Conservation (phyloP, 495 filamentous ascomycete genomes). For the Penicillium taxi region DNA sequence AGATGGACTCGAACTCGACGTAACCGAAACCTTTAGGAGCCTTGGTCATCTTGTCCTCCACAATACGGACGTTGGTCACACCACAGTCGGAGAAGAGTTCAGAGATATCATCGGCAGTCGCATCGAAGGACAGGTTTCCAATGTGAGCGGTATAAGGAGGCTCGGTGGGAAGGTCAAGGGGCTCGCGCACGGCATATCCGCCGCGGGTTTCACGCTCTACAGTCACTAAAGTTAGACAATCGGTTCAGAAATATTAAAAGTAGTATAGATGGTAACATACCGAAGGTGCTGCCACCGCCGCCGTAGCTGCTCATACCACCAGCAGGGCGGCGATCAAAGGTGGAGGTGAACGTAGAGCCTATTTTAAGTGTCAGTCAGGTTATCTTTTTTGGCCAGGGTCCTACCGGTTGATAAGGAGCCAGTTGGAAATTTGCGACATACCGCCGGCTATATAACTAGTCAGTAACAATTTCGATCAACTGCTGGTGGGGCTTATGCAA, state of each 20-base stretch:
- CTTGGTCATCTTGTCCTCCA: conserved; percentile 85
- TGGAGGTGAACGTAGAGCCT: conserved; percentile 29
- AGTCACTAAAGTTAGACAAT: conserved; percentile 13
- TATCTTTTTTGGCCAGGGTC: too few species aligned
- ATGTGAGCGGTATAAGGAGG: conserved; percentile 93
- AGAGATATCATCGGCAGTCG: conserved; percentile 66
- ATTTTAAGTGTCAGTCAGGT: conserved; percentile 7
- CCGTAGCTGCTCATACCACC: conserved; percentile 42
- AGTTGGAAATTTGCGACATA: conserved; percentile 25
- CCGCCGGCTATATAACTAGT: conserved; percentile 31
- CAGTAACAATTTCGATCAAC: conserved; percentile 9
- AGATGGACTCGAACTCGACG: conserved; percentile 81
- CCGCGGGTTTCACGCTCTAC: conserved; percentile 33
- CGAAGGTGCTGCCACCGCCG: conserved; percentile 20
- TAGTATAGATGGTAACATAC: conserved; percentile 18
- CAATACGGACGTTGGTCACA: conserved; percentile 83
- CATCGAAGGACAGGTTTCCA: conserved; percentile 93
- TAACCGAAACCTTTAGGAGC: conserved; percentile 98
- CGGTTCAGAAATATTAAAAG: conserved; percentile 5
- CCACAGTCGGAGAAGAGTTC: conserved; percentile 81
- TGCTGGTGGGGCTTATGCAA: conserved; percentile 6
- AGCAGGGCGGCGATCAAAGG: conserved; percentile 39
- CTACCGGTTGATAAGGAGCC: too few species aligned
- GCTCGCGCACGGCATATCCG: conserved; percentile 67
- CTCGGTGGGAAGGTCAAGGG: conserved; percentile 77